These are phyloP conservation scores for Moricandia moricandioides DNA, from an alignment of 345 rosid genomes.

Conservation along the genomic window DNA sequence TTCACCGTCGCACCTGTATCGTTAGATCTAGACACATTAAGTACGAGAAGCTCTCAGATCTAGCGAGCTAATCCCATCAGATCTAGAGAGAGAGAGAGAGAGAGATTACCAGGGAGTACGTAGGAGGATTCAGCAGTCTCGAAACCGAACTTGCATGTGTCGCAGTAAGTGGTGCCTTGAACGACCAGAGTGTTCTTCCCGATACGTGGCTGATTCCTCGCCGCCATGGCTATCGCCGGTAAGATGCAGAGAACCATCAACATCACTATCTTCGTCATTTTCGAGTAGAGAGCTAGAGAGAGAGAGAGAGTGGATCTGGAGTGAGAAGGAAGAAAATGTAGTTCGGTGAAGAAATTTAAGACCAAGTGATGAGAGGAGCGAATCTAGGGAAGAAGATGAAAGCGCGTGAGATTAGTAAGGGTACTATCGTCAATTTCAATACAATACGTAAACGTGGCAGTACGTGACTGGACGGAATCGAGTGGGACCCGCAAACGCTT, in stretches of 20 bases:
- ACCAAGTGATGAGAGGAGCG: conserved; percentile 6
- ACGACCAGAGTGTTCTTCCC: conserved; percentile 45
- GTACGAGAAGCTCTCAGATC: not conserved
- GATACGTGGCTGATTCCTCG: conserved; percentile 34
- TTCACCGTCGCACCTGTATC: conserved; percentile 69
- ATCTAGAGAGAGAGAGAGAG: not conserved
- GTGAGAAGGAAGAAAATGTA: not conserved
- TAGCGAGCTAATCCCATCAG: not conserved
- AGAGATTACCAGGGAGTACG: conserved; percentile 50
- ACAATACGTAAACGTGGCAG: not conserved
- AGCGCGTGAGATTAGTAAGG: conserved; percentile 22
- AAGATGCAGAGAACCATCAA: conserved; percentile 57
- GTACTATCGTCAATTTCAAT: not conserved
- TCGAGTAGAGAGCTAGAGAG: not conserved
- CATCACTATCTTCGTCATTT: conserved; percentile 56
- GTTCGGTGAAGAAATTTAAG: not conserved
- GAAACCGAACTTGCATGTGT: conserved; percentile 78
- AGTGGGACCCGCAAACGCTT: conserved; percentile 14
- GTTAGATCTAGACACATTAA: not conserved
- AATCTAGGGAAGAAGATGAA: conserved; percentile 24
- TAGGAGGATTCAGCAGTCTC: conserved; percentile 65
- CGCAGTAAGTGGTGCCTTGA: conserved; percentile 74
- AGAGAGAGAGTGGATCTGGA: not conserved
- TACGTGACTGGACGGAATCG: not conserved
- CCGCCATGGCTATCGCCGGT: conserved; percentile 55